A percentile compares a stretch with the other conserved stretches of the same genome.
Conservation (phyloP, 2,329 filamentous ascomycete genomes). For the Colletotrichum acutatum region DNA sequence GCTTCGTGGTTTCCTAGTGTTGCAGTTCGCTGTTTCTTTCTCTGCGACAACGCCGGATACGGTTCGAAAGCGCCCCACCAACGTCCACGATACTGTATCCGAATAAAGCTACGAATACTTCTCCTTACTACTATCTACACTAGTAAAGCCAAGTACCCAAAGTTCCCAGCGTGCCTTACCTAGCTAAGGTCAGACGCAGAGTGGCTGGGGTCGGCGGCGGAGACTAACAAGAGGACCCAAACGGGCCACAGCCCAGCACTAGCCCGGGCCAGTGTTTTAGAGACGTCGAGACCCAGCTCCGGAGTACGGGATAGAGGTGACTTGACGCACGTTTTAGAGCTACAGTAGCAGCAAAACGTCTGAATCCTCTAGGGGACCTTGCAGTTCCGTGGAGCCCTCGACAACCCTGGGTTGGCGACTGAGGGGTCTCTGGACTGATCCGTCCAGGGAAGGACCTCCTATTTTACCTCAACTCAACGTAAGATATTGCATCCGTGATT, state of each 20-base stretch:
- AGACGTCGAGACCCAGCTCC: constrained; percentile 27
- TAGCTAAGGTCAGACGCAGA: not conserved
- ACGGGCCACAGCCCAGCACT: constrained; percentile 27
- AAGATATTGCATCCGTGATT: not conserved
- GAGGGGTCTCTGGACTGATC: constrained; percentile 2
- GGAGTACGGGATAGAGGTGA: constrained; percentile 22
- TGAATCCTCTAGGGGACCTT: constrained; percentile 17
- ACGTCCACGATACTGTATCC: not conserved
- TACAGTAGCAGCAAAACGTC: constrained; percentile 17
- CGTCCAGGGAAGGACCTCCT: constrained; percentile 19
- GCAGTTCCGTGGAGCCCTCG: constrained; percentile 17
- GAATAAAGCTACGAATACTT: not conserved
- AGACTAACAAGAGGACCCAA: not conserved
- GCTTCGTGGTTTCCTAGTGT: not conserved
- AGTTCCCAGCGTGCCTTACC: not conserved
- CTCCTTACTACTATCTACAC: not conserved
- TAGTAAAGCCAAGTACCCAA: not conserved
- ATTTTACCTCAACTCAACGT: not conserved
- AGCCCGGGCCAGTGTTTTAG: constrained; percentile 31
- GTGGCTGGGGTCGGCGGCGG: not conserved
- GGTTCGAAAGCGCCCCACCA: not conserved
- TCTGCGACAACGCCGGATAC: constrained; percentile 17
- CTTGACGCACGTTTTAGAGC: constrained; percentile 34
- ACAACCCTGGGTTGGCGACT: constrained; percentile 4
- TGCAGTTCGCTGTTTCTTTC: not conserved